Evolutionary conservation across 2,329 filamentous ascomycete genomes (phyloP).

Genomic region (Botrytis pseudocinerea): DNA sequence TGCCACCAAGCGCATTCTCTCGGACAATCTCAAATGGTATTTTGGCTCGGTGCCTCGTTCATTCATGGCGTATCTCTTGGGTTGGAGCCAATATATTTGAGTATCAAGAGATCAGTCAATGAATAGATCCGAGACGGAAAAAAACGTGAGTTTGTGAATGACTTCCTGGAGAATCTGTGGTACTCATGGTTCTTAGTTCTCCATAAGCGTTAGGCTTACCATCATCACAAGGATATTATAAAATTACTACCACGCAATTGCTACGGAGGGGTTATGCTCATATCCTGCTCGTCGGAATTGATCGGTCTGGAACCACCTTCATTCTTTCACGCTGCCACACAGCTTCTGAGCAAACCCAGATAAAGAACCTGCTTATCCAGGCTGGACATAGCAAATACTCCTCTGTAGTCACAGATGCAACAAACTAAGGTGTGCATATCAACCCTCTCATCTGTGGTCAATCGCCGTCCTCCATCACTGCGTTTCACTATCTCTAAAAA

Average conservation of each 20-base stretch:
- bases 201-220: conserved; percentile 25
- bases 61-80: conserved; percentile 22
- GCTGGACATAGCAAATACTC: conserved; percentile 25
- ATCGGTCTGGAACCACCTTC: neutral
- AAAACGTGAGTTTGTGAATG: conserved; percentile 29
- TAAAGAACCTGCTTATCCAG: conserved; percentile 25
- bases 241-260: conserved; percentile 27
- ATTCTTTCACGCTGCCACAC: conserved; percentile 25
- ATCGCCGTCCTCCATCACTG: conserved; percentile 30
- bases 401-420: conserved; percentile 20
- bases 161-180: conserved; percentile 28
- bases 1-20: conserved; percentile 25
- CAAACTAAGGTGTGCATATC: conserved; percentile 29
- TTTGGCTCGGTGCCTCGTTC: conserved; percentile 28
- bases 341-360: conserved; percentile 18
- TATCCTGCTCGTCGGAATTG: neutral
- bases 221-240: conserved; percentile 14
- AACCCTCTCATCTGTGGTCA: conserved; percentile 26
- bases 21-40: conserved; percentile 26
- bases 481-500: conserved; percentile 28
- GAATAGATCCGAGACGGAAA: conserved; percentile 26
- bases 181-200: conserved; percentile 32
- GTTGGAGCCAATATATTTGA: conserved; percentile 29
- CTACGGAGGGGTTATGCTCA: conserved; percentile 22
- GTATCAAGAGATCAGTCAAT: conserved; percentile 23